A percentile compares a stretch with the other conserved stretches of the same genome.
Evolutionary conservation across 2,329 filamentous ascomycete species (phyloP).

Genomic region (Aspergillus intermedius): DNA sequence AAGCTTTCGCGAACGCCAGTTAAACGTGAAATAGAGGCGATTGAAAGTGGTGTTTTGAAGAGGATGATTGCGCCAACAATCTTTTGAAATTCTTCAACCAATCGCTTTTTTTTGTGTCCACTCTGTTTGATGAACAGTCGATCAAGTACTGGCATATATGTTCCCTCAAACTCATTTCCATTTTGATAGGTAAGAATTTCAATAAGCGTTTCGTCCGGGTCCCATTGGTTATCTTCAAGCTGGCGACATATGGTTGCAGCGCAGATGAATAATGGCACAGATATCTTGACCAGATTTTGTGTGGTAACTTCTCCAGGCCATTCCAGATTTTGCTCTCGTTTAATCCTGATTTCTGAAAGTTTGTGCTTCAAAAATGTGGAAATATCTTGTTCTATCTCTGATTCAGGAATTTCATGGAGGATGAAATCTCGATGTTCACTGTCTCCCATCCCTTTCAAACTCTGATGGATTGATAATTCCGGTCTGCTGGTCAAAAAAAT

Average conservation of each 20-base stretch:
- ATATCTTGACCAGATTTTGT: not conserved
- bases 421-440: slow-evolving; percentile 15
- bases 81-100: slow-evolving; percentile 13
- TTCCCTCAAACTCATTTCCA: slow-evolving; percentile 10
- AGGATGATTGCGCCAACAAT: slow-evolving; percentile 18
- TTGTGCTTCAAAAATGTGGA: too few relatives aligned
- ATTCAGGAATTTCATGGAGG: slow-evolving; percentile 17
- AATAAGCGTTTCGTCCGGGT: not conserved
- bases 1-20: slow-evolving; percentile 1
- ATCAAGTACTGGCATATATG: slow-evolving; percentile 16
- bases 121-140: slow-evolving; percentile 7
- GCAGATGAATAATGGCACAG: slow-evolving; percentile 7
- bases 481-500: slow-evolving; percentile 22
- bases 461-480: slow-evolving; percentile 13
- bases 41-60: slow-evolving; percentile 15
- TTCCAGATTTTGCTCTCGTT: not conserved
- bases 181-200: not conserved
- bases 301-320: not conserved
- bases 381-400: too few relatives aligned
- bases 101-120: slow-evolving; percentile 3
- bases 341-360: slow-evolving; percentile 2
- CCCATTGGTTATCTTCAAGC: not conserved
- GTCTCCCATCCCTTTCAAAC: slow-evolving; percentile 10
- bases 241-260: slow-evolving; percentile 1
- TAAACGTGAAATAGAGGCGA: slow-evolving; percentile 9